Base-by-base conservation (phyloP, 108 stramenopile genomes). In the Nitzschia putrida region DNA sequence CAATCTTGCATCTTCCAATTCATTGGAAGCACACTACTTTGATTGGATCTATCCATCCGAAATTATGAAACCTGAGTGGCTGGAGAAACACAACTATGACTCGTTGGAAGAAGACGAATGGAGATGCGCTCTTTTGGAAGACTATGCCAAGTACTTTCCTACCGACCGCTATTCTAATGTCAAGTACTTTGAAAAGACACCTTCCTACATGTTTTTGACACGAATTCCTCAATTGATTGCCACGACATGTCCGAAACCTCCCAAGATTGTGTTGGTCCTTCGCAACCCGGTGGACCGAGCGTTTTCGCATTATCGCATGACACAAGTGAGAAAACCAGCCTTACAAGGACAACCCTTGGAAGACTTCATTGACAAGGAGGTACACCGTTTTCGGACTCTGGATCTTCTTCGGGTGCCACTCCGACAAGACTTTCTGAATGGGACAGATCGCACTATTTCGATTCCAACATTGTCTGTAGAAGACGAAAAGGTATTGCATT, bases 251-350 rank as follows among this genome's bases (percentile, higher is more conserved):
- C 51, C 59, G 11, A 66, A 55, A 58, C 61, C 52, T 22, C 69
- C 76, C 61, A 89, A 88, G 41, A 39, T 97, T 34, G 78, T 98
- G 39, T 85, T 96, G 21, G 84, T 96, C 73, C 72, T 93, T 47
- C 82, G 97, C n/a, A 92, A 96, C 66, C 97, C 97, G 11, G 90
- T 94, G 11, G 85, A 83, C 22, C 81, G 97, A 38, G 94, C 95
- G 25, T 76, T 68, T 53, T 89, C 87, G 20, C 96, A 97, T 63
- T 95, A 93, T 75, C 80, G 83, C 45, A 96, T 98, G 97, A 34
- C 29, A 4, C 78, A 26, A 13, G 40, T 61, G 0, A 7, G 41
- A 16, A 44, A 37, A 4, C 29, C 29, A 34, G 29, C 29, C 29
- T 34, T 34, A 4, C 40, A 54, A 10, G 66, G 60, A 43, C 38